Conservation (phyloP, 768 basidiomycete genomes). For the Terana coerulea region DNA sequence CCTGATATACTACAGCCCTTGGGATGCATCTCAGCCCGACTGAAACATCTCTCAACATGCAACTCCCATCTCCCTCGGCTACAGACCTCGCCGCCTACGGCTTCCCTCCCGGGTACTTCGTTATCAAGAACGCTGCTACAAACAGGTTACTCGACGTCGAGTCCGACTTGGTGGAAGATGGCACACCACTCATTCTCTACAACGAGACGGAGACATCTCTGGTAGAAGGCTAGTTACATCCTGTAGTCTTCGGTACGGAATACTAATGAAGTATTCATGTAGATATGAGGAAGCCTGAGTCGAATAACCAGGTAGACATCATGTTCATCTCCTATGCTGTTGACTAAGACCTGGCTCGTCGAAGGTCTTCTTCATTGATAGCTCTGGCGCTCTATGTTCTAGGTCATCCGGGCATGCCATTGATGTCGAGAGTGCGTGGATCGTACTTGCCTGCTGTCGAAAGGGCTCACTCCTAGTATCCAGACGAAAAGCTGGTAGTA, state of each 20-base stretch:
- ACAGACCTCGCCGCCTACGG: conserved; percentile 26
- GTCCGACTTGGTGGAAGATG: conserved; percentile 51
- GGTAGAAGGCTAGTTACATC: conserved; percentile 57
- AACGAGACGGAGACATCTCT: conserved; percentile 71
- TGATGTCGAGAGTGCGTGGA: conserved; percentile 63
- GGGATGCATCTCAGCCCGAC: conserved; percentile 18
- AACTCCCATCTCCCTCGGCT: conserved; percentile 17
- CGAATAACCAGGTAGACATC: conserved; percentile 65
- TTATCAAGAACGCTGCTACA: conserved; percentile 52
- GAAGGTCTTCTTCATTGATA: conserved; percentile 86
- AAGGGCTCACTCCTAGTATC: conserved; percentile 1
- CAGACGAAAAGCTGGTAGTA: conserved; percentile 65
- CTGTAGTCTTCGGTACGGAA: neutral
- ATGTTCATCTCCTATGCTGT: neutral
- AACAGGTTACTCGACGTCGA: conserved; percentile 57
- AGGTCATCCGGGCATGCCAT: conserved; percentile 78
- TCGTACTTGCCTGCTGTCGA: neutral
- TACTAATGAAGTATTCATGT: conserved; percentile 3
- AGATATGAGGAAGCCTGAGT: conserved; percentile 66
- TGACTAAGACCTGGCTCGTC: neutral
- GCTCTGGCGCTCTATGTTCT: conserved; percentile 72
- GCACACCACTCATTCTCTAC: conserved; percentile 61
- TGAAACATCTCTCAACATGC: conserved; percentile 16
- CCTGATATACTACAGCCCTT: neutral
- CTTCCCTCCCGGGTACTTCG: conserved; percentile 53